Base-by-base conservation (phyloP, 768 basidiomycete genomes). In the Tephrocybe rancida region DNA sequence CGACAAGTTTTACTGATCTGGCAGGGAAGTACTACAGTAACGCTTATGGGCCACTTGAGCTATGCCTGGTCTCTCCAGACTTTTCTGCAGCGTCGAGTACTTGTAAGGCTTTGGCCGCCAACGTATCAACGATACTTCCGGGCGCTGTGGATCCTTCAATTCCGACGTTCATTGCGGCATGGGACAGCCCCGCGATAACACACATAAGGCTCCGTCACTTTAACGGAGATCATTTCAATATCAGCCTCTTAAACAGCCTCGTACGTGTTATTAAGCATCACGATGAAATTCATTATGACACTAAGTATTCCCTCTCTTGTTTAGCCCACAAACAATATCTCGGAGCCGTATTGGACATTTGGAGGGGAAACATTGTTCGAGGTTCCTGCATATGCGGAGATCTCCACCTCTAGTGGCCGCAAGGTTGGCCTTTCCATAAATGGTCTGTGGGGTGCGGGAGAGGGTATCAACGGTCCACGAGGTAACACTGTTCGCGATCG, bases 151-250 rank as follows among this genome's bases (percentile, higher is more conserved):
- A 65, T 44, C 35, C 60, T 3, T 44, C 46, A 3, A 49, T 66
- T 2, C 67, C 68, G 1, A 69, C 67, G 0, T 55, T 68, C 8
- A 50, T 70, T 14, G 56, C 41, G 1, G 50, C 41, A 22, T 67
- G 65, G 63, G 44, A 60, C 9, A 56, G 50, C 10, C 48, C 57
- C 14, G 60, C 52, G 44, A 18, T 48, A 1, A 48, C 62, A 3
- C 64, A 69, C 41, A 26, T 65, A n/a, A 50, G 49, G 10, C 29
- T 68, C 2, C 49, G 57, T 5, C 69, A 70, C 37, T 68, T 66
- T 37, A 55, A 62, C 29, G 61, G 55, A 5, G 63, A 65, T 25
- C 7, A 55, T 14, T 70, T 65, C 55, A 65, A 64, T 37, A 21
- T 64, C 19, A 43, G 49, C 14, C 19, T 13, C 2, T 27, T 67